phyloP scores from a whole-genome alignment of 2,329 filamentous ascomycete genomes.

The Coniochaeta sp. region DNA sequence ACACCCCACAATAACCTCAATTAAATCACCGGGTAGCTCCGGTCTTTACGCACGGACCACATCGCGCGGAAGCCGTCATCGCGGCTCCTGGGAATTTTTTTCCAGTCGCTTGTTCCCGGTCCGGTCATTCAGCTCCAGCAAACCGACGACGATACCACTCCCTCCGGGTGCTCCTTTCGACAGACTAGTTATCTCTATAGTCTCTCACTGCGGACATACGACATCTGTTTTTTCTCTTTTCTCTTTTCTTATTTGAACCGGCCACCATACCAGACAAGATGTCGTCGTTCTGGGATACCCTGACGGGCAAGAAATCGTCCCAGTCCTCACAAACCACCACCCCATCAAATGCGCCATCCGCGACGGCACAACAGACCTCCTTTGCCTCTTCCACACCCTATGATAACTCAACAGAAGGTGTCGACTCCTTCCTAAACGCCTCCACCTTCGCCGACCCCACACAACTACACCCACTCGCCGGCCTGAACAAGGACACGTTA shows the following conservation, averaged over 20 bases:
- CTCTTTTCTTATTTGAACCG: neutral
- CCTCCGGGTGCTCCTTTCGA: neutral
- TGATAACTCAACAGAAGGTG: slow-evolving; percentile 59
- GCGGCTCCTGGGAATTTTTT: slow-evolving; percentile 2
- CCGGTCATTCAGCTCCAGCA: neutral
- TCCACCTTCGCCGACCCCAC: slow-evolving; percentile 78
- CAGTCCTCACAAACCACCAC: slow-evolving; percentile 31
- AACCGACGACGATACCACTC: neutral
- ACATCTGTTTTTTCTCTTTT: neutral
- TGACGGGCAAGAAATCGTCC: slow-evolving; percentile 50
- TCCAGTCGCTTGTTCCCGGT: slow-evolving; percentile 1
- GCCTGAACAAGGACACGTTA: slow-evolving; percentile 84
- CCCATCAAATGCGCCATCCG: slow-evolving; percentile 30
- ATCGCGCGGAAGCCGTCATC: neutral
- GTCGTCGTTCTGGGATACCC: slow-evolving; percentile 43
- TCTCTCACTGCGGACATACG: neutral
- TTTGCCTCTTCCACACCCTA: slow-evolving; percentile 54
- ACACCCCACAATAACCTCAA: too few species aligned
- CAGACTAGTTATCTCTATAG: neutral
- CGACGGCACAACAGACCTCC: slow-evolving; percentile 29
- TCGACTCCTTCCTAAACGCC: slow-evolving; percentile 76
- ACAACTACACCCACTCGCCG: slow-evolving; percentile 85
- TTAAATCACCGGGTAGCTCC: neutral
- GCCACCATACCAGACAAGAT: neutral
- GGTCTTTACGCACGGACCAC: neutral